phyloP scores from a whole-genome alignment of 2,329 filamentous ascomycete species.

The Onygena corvina region DNA sequence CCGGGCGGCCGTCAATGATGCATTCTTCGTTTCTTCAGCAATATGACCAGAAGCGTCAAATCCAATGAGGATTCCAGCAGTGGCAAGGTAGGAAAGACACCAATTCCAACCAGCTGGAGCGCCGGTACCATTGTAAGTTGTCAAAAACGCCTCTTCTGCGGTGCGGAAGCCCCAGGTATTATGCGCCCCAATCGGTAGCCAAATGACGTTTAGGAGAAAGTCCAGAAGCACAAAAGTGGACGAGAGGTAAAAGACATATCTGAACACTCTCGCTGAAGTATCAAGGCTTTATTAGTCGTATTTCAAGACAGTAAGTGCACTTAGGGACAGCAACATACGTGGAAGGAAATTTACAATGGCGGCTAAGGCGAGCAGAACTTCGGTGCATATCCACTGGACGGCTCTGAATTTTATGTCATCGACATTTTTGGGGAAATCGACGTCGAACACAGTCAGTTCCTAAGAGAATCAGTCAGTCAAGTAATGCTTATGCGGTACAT shows the following conservation, averaged over 20 bases:
- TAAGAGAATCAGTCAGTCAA: conserved; percentile 17
- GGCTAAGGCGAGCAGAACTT: conserved; percentile 41
- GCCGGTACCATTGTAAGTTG: conserved; percentile 47
- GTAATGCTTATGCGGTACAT: background rate
- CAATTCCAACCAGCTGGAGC: conserved; percentile 50
- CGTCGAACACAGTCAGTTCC: conserved; percentile 47
- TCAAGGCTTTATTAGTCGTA: conserved; percentile 1
- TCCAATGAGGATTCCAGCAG: conserved; percentile 49
- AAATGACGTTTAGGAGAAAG: conserved; percentile 49
- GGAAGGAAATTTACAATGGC: conserved; percentile 41
- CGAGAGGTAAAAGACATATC: conserved; percentile 42
- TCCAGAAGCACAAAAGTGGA: conserved; percentile 44
- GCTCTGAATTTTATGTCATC: conserved; percentile 46
- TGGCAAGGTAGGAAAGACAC: conserved; percentile 51
- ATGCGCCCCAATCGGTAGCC: conserved; percentile 47
- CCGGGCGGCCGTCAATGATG: conserved; percentile 42
- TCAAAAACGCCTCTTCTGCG: conserved; percentile 48
- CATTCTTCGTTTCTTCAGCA: conserved; percentile 50
- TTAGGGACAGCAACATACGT: conserved; percentile 27
- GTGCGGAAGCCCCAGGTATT: conserved; percentile 48
- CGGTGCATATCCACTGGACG: conserved; percentile 49
- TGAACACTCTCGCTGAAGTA: conserved; percentile 33
- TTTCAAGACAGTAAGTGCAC: background rate
- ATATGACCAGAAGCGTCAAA: conserved; percentile 52
- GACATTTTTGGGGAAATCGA: conserved; percentile 44